Percentiles rank a stretch among this genome's conserved stretches.
Evolutionary conservation across 371 early-diverging fungal genomes (phyloP).

Genomic region (Rhizomucor pusillus): DNA sequence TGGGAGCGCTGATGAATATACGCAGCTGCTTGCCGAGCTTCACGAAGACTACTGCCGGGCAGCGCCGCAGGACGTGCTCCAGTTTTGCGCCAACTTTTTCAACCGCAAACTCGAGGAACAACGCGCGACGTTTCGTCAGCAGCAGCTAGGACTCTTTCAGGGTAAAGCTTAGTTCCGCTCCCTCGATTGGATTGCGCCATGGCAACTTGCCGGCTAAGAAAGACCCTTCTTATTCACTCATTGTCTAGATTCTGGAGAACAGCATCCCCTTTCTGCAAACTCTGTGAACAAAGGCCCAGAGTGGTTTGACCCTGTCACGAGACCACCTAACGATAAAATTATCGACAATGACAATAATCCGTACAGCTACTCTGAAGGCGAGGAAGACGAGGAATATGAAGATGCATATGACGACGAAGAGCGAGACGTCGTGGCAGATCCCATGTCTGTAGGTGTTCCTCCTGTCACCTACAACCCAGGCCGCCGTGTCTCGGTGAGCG

Average conservation of each 20-base stretch:
- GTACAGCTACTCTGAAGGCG: conserved; percentile 10
- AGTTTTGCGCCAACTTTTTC: conserved; percentile 91
- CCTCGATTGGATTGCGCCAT: too few species aligned
- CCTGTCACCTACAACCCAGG: conserved; percentile 7
- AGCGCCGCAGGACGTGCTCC: conserved; percentile 75
- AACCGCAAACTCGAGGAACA: conserved; percentile 75
- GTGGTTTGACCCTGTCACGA: not conserved
- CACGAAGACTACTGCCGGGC: conserved; percentile 37
- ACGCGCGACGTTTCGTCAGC: conserved; percentile 38
- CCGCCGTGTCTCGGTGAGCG: conserved; percentile 90
- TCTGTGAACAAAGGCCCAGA: not conserved
- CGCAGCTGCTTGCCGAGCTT: conserved; percentile 38
- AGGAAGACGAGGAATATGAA: conserved; percentile 22
- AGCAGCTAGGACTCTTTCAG: conserved; percentile 10
- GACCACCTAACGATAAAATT: conserved; percentile 2
- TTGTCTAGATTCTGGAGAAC: not conserved
- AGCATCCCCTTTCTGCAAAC: conserved; percentile 1
- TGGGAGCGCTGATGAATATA: conserved; percentile 33
- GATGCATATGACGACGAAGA: conserved; percentile 18
- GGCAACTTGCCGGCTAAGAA: too few species aligned
- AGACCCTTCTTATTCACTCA: too few species aligned
- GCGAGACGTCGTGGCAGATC: conserved; percentile 12
- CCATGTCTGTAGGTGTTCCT: conserved; percentile 7
- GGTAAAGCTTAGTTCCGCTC: conserved; percentile 6
- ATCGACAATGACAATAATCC: conserved; percentile 10